phyloP scores from a whole-genome alignment of 1,139 yeast genomes.

The Saccharomyces hybrid region DNA sequence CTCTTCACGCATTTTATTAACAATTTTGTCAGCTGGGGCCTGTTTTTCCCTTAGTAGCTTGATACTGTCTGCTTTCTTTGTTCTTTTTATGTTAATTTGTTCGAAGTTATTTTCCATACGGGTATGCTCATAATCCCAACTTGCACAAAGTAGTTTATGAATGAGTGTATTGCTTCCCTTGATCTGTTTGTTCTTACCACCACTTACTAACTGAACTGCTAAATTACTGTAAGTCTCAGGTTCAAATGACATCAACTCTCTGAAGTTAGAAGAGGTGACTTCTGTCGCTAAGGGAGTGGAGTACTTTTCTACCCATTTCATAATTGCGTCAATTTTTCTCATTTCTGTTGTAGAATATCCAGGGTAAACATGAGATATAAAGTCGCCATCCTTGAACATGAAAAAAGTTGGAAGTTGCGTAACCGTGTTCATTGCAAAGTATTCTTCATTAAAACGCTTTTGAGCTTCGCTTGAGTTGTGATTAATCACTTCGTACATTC shows the following conservation, averaged over 20 bases:
- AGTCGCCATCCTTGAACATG: conserved; percentile 49
- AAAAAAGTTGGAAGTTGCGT: conserved; percentile 56
- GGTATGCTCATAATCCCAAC: conserved; percentile 46
- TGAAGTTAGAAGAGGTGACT: conserved; percentile 38
- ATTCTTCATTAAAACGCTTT: conserved; percentile 37
- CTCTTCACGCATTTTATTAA: conserved; percentile 43
- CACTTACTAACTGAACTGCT: conserved; percentile 47
- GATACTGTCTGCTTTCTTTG: conserved; percentile 39
- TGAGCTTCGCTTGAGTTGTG: conserved; percentile 34
- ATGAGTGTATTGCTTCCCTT: conserved; percentile 26
- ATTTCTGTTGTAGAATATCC: conserved; percentile 58
- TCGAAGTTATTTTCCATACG: conserved; percentile 42
- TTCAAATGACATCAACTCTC: conserved; percentile 35
- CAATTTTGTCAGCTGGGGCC: conserved; percentile 36
- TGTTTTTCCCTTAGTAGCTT: conserved; percentile 38
- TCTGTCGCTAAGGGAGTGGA: conserved; percentile 47
- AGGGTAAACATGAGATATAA: conserved; percentile 47
- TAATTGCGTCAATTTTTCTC: conserved; percentile 42
- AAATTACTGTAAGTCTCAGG: conserved; percentile 38
- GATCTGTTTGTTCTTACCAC: conserved; percentile 31
- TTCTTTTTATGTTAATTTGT: conserved; percentile 36
- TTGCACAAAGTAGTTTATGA: conserved; percentile 41
- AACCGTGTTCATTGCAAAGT: conserved; percentile 45
- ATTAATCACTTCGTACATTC: conserved; percentile 38
- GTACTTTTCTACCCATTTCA: conserved; percentile 42